Evolutionary conservation across 305 asterid genomes (phyloP), one percentile per base, ranked within the genome.

Genomic region (Euphrasia arctica): DNA sequence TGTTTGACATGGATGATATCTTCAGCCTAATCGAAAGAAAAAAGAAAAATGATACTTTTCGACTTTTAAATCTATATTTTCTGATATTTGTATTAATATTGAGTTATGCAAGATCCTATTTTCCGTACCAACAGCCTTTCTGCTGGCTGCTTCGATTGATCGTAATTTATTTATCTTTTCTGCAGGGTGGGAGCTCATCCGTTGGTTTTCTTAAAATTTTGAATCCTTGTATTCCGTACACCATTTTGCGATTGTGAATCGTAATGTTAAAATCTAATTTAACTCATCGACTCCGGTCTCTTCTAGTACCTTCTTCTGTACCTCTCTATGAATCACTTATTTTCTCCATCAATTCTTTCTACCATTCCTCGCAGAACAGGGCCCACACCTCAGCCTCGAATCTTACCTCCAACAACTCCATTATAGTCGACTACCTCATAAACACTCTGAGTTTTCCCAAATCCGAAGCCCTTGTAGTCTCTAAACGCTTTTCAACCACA

Each of bases 361-460:
- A 10, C 54, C 11, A 51, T 15, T n/a, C 4, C 9, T 65, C 70
- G 4, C 66, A 29, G 3, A 36, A 9, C 66, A 54, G 62, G 62
- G n/a, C 58, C 51, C 34, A 31, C 64, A 43, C 58, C 31, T 28
- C 68, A 54, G 41, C 25, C 8, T 55, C 63, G 5, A 36, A 31
- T 49, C 47, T 34, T 47, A 47, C 34, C 49, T 47, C 64, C 14
- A 39, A 29, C 5, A 66, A 57, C 58, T 10, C 5, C 12, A 15
- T 13, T 57, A 32, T 66, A 36, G 45, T 7, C 9, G 25, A 66
- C 15, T 66, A 57, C 64, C 64, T 70, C 6, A 55, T 32, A 3
- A n/a, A 54, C 58, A 42, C 64, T 10, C 12, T 70, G 29, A 70
- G 58, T 8, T n/a, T 57, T n/a, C 60, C 60, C 34, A 47, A 48